A percentile compares a stretch with the other conserved stretches of the same genome.
Conservation (phyloP, 1,284 basidiomycete genomes). For the Tilletia caries region DNA sequence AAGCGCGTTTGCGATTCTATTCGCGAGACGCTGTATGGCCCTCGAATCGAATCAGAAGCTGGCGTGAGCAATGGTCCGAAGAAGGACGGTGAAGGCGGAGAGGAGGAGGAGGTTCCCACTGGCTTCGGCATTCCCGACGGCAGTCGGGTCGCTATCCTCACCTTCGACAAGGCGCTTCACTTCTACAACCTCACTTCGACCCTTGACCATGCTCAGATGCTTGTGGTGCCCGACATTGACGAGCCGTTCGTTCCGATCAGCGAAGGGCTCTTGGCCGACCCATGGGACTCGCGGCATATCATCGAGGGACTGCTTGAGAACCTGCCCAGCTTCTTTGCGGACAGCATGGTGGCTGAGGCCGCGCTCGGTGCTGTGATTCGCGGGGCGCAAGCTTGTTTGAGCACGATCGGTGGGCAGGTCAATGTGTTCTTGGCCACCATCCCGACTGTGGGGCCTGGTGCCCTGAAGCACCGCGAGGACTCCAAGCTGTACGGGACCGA, state of each 20-base stretch:
- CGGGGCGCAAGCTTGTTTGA: slow-evolving; percentile 64
- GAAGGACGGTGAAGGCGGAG: slow-evolving; percentile 15
- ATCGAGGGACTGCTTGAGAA: slow-evolving; percentile 67
- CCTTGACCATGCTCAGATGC: slow-evolving; percentile 63
- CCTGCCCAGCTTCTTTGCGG: slow-evolving; percentile 67
- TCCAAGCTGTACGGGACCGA: slow-evolving; percentile 77
- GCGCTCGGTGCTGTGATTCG: slow-evolving; percentile 75
- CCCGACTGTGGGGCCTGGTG: slow-evolving; percentile 75
- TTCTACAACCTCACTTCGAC: slow-evolving; percentile 86
- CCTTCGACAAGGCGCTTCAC: slow-evolving; percentile 78
- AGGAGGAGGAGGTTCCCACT: slow-evolving; percentile 29
- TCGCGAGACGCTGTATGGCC: slow-evolving; percentile 64
- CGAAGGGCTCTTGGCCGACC: slow-evolving; percentile 75
- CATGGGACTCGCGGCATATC: slow-evolving; percentile 64
- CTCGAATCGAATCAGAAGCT: background rate
- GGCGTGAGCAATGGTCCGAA: slow-evolving; percentile 41
- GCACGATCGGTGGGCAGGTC: slow-evolving; percentile 79
- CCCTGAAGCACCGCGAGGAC: slow-evolving; percentile 65
- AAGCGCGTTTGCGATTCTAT: slow-evolving; percentile 68
- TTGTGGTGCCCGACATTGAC: slow-evolving; percentile 81
- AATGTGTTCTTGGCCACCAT: slow-evolving; percentile 76
- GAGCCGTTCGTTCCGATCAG: slow-evolving; percentile 84
- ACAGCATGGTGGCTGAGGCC: slow-evolving; percentile 60
- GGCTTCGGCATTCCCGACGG: slow-evolving; percentile 51
- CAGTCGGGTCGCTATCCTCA: slow-evolving; percentile 65